Evolutionary conservation across 2,329 filamentous ascomycete genomes (phyloP).

Genomic region (Penicillium sp.): DNA sequence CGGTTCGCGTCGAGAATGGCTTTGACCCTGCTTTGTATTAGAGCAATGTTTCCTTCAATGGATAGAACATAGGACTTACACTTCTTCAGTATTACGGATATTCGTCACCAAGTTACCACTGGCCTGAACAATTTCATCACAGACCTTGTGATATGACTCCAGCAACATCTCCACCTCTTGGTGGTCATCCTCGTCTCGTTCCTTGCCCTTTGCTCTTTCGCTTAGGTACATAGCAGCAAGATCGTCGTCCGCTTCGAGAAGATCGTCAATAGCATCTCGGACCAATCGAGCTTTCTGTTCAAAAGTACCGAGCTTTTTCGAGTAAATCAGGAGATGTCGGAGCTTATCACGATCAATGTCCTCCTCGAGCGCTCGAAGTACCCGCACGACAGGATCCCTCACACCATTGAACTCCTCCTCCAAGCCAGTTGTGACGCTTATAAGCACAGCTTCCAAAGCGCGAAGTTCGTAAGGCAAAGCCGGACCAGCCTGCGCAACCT

Average conservation of each 20-base stretch:
- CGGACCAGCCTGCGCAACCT: slow-evolving; percentile 39
- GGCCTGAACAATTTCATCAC: slow-evolving; percentile 96
- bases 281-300: slow-evolving; percentile 96
- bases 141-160: slow-evolving; percentile 96
- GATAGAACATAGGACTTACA: slow-evolving; percentile 59
- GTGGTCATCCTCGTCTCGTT: slow-evolving; percentile 79
- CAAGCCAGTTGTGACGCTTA: slow-evolving; percentile 86
- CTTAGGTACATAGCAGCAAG: slow-evolving; percentile 92
- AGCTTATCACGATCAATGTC: slow-evolving; percentile 96
- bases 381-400: slow-evolving; percentile 84
- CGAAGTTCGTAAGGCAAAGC: slow-evolving; percentile 92
- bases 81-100: slow-evolving; percentile 97
- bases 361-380: slow-evolving; percentile 87
- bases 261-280: slow-evolving; percentile 88
- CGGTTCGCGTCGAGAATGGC: slow-evolving; percentile 97
- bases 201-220: slow-evolving; percentile 75
- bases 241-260: slow-evolving; percentile 95
- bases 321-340: slow-evolving; percentile 84
- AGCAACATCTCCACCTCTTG: slow-evolving; percentile 96
- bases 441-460: slow-evolving; percentile 89
- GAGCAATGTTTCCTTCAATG: background rate
- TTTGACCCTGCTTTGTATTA: slow-evolving; percentile 65
- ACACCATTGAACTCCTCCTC: slow-evolving; percentile 95
- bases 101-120: slow-evolving; percentile 89
- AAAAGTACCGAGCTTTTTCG: slow-evolving; percentile 93